Base-by-base conservation (phyloP, 202 grass and related monocot species). In the Elaeis oleifera region DNA sequence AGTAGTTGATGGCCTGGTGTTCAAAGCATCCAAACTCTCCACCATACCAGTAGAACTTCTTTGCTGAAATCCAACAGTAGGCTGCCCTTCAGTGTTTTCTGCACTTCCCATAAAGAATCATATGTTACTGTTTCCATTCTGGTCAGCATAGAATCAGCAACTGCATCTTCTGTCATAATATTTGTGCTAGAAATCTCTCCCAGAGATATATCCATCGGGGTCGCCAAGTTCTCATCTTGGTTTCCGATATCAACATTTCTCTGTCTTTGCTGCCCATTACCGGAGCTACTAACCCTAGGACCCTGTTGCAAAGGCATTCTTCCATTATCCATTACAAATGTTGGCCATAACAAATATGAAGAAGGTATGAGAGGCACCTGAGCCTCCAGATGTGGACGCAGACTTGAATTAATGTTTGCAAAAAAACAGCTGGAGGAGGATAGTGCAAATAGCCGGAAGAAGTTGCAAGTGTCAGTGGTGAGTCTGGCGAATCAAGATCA, bases 361-460 rank as follows among this genome's bases (percentile, higher is more conserved):
- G 78, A 78, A 71, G 75, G 48, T 59, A 66, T 56, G 39, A 44
- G 23, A 27, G 78, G 24, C 36, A 70, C 52, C 22, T 77, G 79
- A 64, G 77, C 60, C 73, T 89, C 76, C 21, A 67, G 51, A 82
- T 84, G 76, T 49, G 77, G 68, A 77, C 55, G 72, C 7, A 63
- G 50, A 72, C 72, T 89, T 53, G 82, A 77, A 63, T 83, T 81
- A 53, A 74, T 65, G 50, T 89, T 99, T 53, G 88, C 76, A 68
- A 94, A 81, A 66, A 89, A 76, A 94, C 36, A 52, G 59, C 67
- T 49, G 83, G 74, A 0, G 94, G 87, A n/a, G 94, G 80, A 60
- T 94, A 90, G 76, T 94, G 87, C 57, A 87, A 77, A 79, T 89
- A 99, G 56, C 94, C 94, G 72, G 88, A 86, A 56, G 94, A 94